Evolutionary conservation across 306 rosid genomes (phyloP).

Genomic region (cucumber (Cucumis sativus)): DNA sequence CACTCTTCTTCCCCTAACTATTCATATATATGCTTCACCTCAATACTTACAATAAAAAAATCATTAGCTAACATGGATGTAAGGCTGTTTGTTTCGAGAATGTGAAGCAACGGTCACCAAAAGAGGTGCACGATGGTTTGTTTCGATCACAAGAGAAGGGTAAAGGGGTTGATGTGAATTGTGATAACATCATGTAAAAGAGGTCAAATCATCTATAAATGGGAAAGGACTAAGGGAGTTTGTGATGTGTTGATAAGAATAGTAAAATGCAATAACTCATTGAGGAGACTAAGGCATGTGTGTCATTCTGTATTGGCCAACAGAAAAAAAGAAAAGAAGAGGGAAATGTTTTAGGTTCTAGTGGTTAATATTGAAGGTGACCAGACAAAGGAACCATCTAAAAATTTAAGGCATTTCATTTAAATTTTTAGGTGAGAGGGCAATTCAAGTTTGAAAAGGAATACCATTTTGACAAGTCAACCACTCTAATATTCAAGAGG

Average conservation of each 20-base stretch:
- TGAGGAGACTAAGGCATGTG: not conserved
- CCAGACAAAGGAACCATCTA: constrained; percentile 6
- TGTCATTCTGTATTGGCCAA: not conserved
- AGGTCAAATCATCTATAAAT: not conserved
- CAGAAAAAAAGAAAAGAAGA: not conserved
- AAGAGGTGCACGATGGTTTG: too few species aligned
- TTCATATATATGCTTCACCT: not conserved
- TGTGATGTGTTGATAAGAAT: not conserved
- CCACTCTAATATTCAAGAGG: constrained; percentile 5
- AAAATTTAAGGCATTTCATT: not conserved
- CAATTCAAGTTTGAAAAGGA: constrained; percentile 3
- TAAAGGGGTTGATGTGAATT: too few species aligned
- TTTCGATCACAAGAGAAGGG: too few species aligned
- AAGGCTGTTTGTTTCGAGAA: too few species aligned
- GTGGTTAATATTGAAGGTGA: constrained; percentile 6
- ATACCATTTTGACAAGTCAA: constrained; percentile 6
- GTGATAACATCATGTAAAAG: not conserved
- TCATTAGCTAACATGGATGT: too few species aligned
- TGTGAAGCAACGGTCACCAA: too few species aligned
- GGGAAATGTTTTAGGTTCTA: not conserved
- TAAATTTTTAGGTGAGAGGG: constrained; percentile 2
- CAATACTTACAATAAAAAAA: too few species aligned
- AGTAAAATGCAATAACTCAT: not conserved
- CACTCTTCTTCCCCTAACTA: not conserved
- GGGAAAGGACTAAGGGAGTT: not conserved